These are phyloP conservation scores for Lantana camara DNA, from an alignment of 257 asterid species.

Conservation along the genomic window DNA sequence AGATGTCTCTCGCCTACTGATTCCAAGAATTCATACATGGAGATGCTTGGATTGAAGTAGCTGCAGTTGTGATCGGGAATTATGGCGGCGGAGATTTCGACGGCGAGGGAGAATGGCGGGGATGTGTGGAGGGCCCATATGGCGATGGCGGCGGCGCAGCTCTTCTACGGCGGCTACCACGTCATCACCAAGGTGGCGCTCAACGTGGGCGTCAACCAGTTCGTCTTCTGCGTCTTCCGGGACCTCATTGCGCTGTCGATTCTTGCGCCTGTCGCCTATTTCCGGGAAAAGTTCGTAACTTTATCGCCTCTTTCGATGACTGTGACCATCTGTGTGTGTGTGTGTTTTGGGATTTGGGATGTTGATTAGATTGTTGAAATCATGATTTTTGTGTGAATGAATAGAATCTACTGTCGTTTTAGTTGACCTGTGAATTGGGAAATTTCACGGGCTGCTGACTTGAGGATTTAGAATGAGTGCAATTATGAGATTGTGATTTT, in stretches of 20 bases:
- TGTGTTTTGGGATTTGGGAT: background rate
- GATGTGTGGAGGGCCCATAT: conserved; percentile 66
- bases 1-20: too few relatives aligned
- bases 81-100: conserved; percentile 36
- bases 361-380: background rate
- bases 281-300: conserved; percentile 64
- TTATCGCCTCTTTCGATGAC: background rate
- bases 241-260: conserved; percentile 79
- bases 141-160: conserved; percentile 88
- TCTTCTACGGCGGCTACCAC: conserved; percentile 81
- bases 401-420: background rate
- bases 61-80: conserved; percentile 19
- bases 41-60: conserved; percentile 1
- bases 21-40: too few relatives aligned
- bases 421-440: background rate
- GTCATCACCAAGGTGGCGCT: conserved; percentile 92
- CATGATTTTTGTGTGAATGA: background rate
- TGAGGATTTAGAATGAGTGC: background rate
- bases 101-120: conserved; percentile 38
- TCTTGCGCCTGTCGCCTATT: conserved; percentile 88
- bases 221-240: conserved; percentile 81
- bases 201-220: conserved; percentile 78
- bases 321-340: background rate
- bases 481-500: background rate
- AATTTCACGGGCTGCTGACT: conserved; percentile 1